Conservation (phyloP, 306 rosid genomes). For the Fragaria ananassa region DNA sequence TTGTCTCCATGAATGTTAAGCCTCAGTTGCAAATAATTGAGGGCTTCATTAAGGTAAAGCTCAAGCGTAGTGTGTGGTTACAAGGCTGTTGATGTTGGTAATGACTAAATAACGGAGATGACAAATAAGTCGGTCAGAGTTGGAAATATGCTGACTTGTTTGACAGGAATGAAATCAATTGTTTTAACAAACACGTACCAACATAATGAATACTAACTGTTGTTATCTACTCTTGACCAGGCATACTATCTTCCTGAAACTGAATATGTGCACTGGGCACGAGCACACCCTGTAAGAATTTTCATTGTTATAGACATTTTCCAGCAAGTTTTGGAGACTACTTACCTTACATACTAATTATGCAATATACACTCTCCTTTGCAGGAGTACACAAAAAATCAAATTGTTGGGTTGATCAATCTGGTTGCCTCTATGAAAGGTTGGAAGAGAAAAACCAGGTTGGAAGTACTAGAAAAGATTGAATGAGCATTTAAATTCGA, state of each 20-base stretch:
- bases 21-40: slow-evolving; percentile 84
- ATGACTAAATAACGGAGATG: neutral
- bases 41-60: slow-evolving; percentile 84
- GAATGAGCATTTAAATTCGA: slow-evolving; percentile 48
- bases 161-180: neutral
- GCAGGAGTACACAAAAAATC: slow-evolving; percentile 88
- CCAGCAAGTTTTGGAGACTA: neutral
- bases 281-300: slow-evolving; percentile 74
- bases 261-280: slow-evolving; percentile 92
- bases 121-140: neutral
- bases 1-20: slow-evolving; percentile 66
- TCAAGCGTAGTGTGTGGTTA: neutral
- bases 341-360: neutral
- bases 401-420: slow-evolving; percentile 79
- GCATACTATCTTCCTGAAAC: slow-evolving; percentile 98
- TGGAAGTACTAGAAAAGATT: slow-evolving; percentile 86
- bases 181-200: neutral
- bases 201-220: neutral
- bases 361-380: slow-evolving; percentile 6
- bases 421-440: slow-evolving; percentile 96
- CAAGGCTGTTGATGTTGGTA: neutral
- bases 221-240: slow-evolving; percentile 45
- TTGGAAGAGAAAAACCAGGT: slow-evolving; percentile 95
- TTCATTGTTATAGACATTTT: slow-evolving; percentile 5
- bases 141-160: neutral